Evolutionary conservation across 192 early-diverging fungal genomes (phyloP).

Genomic region (Podila verticillata): DNA sequence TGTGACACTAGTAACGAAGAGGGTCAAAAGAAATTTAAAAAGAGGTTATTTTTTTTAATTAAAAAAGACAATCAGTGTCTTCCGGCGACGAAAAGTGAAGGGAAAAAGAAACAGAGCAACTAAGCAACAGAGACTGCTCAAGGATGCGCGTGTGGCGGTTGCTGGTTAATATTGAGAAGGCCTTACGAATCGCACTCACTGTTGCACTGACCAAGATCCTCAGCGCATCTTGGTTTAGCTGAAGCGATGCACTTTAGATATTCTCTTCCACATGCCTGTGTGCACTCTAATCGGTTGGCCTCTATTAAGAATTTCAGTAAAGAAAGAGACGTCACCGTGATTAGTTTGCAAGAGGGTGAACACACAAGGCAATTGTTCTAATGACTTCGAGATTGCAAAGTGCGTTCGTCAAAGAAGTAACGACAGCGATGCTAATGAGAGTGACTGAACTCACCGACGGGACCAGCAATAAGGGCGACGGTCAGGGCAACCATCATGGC

Average conservation of each 20-base stretch:
- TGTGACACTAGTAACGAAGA: too few relatives aligned
- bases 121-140: conserved; percentile 1
- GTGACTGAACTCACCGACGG: conserved; percentile 1
- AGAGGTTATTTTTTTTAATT: too few relatives aligned
- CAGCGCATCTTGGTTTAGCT: background rate
- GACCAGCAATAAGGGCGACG: conserved; percentile 1
- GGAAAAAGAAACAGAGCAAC: background rate
- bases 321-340: conserved; percentile 6
- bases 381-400: conserved; percentile 6
- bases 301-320: background rate
- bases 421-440: conserved; percentile 4
- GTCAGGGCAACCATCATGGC: conserved; percentile 8
- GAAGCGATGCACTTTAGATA: background rate
- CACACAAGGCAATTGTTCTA: background rate
- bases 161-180: background rate
- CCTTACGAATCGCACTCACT: background rate
- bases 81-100: background rate
- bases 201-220: background rate
- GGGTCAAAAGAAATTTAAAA: too few relatives aligned
- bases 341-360: conserved; percentile 6
- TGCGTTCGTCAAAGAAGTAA: conserved; percentile 3
- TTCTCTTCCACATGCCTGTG: background rate
- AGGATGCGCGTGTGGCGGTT: background rate
- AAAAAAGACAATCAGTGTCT: too few relatives aligned
- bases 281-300: background rate